Evolutionary conservation across 2,329 filamentous ascomycete genomes (phyloP), one percentile per base, ranked within the genome.

Genomic region (Paracoccidioides brasiliensis): DNA sequence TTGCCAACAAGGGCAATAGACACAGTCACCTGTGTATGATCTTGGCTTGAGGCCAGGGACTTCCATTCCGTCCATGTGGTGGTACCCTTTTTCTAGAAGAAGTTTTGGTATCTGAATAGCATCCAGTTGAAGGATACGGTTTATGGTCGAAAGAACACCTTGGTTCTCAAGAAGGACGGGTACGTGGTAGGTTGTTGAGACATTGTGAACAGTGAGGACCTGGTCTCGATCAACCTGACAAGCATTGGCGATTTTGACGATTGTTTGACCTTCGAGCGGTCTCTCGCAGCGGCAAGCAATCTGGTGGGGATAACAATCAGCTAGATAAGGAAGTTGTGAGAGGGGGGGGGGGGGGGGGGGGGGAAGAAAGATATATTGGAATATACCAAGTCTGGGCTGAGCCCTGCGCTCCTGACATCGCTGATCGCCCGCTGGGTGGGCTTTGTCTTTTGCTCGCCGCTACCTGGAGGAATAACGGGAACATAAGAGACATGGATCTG

Each of bases 351-450:
- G n/a, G n/a, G n/a, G n/a, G n/a, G n/a, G n/a, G n/a, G 58, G 14
- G 35, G 49, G 22, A 8, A 15, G 15, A 41, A 49, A 15, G 53
- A 44, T 53, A 44, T 22, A 64, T 22, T 46, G n/a, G 10, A 22
- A 46, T 74, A 57, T 73, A 86, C 82, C 68, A 93, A 67, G 63
- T 87, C 84, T 1, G 84, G 85, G 57, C 78, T 80, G 55, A 88
- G 72, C 67, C 90, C 90, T 60, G 87, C 85, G 67, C 86, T 90
- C 60, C 91, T 85, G 59, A 90, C 84, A 64, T 86, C 82, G 67
- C 85, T 85, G 64, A 97, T 89, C 32, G 91, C 88, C 64, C 88
- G 83, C 70, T 98, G 93, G 0, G 93, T 98, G 0, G 93, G 93
- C 75, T 97, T 97, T 8, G 90, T 97, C 81, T 97, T 97, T 71